Conservation (phyloP, 2,329 filamentous ascomycete species). For the Neonectria magnoliae region DNA sequence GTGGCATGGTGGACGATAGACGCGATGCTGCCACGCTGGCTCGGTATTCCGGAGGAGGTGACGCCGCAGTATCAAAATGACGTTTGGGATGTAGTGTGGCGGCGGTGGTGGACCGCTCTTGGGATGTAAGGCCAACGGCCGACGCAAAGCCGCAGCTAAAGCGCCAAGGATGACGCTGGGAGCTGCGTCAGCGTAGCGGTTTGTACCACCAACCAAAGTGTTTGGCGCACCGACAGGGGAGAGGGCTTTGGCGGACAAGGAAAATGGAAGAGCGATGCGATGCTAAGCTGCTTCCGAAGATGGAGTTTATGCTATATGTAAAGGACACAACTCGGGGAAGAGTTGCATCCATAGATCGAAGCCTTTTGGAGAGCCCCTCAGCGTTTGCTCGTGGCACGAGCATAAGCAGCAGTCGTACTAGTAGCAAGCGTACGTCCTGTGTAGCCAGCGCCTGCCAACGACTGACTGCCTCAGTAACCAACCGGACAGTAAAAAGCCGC, state of each 20-base stretch:
- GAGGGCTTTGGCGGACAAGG: background rate
- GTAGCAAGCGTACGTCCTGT: no score
- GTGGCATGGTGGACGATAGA: constrained; percentile 29
- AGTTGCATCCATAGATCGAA: constrained; percentile 7
- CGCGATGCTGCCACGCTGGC: background rate
- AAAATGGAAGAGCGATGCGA: background rate
- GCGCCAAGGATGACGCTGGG: background rate
- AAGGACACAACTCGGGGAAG: constrained; percentile 12
- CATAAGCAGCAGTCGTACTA: no score
- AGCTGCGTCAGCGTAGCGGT: background rate
- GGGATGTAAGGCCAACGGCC: background rate
- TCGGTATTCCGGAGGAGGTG: background rate
- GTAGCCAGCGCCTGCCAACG: background rate
- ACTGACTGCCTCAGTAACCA: background rate
- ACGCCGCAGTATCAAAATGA: background rate
- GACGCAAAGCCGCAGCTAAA: background rate
- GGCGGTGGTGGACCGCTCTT: background rate
- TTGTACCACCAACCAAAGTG: background rate
- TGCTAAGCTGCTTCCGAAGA: background rate
- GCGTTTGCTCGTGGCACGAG: background rate
- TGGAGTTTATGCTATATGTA: background rate
- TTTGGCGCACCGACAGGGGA: background rate
- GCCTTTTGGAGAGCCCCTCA: background rate
- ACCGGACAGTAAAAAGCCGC: constrained; percentile 17
- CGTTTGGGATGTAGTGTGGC: background rate